A percentile compares a stretch with the other conserved stretches of the same genome.
Evolutionary conservation across 2,329 filamentous ascomycete species (phyloP).

Genomic region (Fusarium floridanum): DNA sequence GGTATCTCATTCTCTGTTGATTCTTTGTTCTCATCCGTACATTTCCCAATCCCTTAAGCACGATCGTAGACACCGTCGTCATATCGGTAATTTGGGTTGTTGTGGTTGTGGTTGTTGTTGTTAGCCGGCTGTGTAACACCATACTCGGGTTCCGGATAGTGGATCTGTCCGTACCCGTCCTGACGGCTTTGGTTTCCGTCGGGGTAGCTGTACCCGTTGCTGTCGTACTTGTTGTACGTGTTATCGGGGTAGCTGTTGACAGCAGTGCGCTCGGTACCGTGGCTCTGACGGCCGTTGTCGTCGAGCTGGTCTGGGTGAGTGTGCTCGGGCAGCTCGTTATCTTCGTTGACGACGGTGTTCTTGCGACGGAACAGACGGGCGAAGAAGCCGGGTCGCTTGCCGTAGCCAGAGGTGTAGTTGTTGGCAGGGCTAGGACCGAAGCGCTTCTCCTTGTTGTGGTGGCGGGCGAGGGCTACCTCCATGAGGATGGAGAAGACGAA

Average conservation of each 20-base stretch:
- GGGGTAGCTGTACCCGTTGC: constrained; percentile 43
- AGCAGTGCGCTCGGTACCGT: constrained; percentile 55
- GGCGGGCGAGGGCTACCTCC: constrained; percentile 75
- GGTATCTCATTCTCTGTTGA: constrained; percentile 30
- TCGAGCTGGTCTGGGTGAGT: constrained; percentile 57
- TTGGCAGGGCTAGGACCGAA: constrained; percentile 66
- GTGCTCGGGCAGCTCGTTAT: constrained; percentile 55
- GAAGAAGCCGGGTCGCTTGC: constrained; percentile 51
- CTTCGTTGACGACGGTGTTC: constrained; percentile 37
- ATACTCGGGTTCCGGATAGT: constrained; percentile 43
- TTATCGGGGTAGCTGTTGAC: constrained; percentile 46
- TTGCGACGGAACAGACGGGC: constrained; percentile 51
- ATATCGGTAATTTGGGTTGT: constrained; percentile 50
- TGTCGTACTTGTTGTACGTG: constrained; percentile 46
- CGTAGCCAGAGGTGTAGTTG: constrained; percentile 72
- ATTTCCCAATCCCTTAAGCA: constrained; percentile 12
- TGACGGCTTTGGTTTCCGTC: constrained; percentile 40
- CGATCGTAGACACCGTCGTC: constrained; percentile 55
- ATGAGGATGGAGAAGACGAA: constrained; percentile 80
- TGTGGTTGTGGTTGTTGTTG: constrained; percentile 28
- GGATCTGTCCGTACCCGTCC: constrained; percentile 46
- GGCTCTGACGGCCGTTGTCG: constrained; percentile 55
- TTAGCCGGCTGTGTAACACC: constrained; percentile 24
- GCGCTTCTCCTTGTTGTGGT: constrained; percentile 81
- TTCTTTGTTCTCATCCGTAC: background rate